Conservation (phyloP, 2,329 filamentous ascomycete species). For the Penicillium janthinellum region DNA sequence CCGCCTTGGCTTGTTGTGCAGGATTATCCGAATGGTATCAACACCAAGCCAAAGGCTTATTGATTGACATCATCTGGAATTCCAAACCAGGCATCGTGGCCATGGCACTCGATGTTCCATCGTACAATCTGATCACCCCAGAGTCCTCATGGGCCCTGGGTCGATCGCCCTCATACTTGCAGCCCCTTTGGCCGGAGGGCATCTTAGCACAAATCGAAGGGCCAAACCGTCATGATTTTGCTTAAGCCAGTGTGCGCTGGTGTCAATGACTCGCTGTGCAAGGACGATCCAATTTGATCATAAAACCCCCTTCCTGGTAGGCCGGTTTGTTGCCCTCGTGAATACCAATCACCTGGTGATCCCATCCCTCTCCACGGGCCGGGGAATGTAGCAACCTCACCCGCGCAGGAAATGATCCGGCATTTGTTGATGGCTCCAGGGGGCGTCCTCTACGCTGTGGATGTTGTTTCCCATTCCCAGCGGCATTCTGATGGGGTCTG, state of each 20-base stretch:
- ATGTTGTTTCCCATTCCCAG: conserved; percentile 22
- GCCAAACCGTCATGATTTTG: conserved; percentile 3
- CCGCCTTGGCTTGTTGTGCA: neutral
- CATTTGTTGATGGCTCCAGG: conserved; percentile 18
- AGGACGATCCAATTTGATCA: conserved; percentile 1
- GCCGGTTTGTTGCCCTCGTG: conserved; percentile 4
- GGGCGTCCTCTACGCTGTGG: neutral
- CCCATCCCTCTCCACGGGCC: conserved; percentile 8
- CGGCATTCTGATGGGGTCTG: conserved; percentile 22
- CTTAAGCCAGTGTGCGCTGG: neutral
- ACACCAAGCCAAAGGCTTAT: neutral
- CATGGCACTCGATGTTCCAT: conserved; percentile 3
- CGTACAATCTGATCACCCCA: neutral
- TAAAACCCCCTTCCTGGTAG: conserved; percentile 13
- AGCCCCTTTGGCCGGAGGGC: neutral
- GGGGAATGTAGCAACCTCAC: conserved; percentile 22
- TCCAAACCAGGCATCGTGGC: neutral
- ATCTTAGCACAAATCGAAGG: neutral
- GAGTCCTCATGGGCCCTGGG: neutral
- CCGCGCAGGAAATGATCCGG: conserved; percentile 1
- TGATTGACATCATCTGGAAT: conserved; percentile 20
- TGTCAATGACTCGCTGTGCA: neutral
- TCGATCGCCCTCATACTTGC: conserved; percentile 10
- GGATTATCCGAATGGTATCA: neutral
- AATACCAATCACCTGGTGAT: conserved; percentile 22